A percentile compares a stretch with the other conserved stretches of the same genome.
Evolutionary conservation across 2,329 filamentous ascomycete genomes (phyloP).

Genomic region (Biscogniauxia marginata): DNA sequence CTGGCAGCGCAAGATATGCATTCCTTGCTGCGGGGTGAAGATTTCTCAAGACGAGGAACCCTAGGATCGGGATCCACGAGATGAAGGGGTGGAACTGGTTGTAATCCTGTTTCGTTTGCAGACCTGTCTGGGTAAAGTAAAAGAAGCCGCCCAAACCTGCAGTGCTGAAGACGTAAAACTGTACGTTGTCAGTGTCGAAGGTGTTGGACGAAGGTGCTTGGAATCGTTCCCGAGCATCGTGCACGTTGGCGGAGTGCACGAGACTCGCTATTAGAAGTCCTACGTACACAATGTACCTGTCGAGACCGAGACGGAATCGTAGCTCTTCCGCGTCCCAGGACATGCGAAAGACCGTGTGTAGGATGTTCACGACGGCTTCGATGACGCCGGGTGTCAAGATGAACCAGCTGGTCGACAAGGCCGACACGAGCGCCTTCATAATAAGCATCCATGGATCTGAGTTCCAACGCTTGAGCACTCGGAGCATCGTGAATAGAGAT

Average conservation of each 20-base stretch:
- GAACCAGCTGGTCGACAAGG: constrained; percentile 35
- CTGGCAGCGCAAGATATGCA: constrained; percentile 45
- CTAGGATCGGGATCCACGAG: constrained; percentile 53
- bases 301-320: constrained; percentile 49
- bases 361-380: constrained; percentile 38
- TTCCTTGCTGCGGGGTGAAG: constrained; percentile 39
- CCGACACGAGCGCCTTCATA: constrained; percentile 47
- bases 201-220: constrained; percentile 8
- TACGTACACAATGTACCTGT: constrained; percentile 55
- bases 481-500: constrained; percentile 53
- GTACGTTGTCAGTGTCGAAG: constrained; percentile 5
- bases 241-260: constrained; percentile 31
- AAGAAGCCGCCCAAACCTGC: constrained; percentile 34
- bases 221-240: constrained; percentile 17
- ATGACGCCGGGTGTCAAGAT: constrained; percentile 40
- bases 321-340: constrained; percentile 49
- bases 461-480: constrained; percentile 42
- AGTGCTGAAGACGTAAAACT: constrained; percentile 19
- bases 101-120: constrained; percentile 40
- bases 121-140: constrained; percentile 28
- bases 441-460: constrained; percentile 41
- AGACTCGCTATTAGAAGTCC: constrained; percentile 52
- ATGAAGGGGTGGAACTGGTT: constrained; percentile 52
- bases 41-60: constrained; percentile 53
- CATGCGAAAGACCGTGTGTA: constrained; percentile 44